These are phyloP conservation scores for Neofusicoccum ribis DNA, from an alignment of 2,329 filamentous ascomycete species.

Conservation along the genomic window DNA sequence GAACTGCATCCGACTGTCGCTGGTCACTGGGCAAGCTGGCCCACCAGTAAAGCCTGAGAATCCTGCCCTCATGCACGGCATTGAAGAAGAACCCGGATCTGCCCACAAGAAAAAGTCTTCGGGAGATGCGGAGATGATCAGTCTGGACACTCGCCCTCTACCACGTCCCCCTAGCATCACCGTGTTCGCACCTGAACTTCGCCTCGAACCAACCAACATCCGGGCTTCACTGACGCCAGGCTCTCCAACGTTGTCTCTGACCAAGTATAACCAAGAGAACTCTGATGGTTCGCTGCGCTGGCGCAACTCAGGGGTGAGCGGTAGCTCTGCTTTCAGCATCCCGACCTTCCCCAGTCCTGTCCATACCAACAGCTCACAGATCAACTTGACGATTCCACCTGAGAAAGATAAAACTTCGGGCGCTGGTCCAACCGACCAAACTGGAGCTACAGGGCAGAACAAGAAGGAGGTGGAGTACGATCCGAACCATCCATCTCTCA, in stretches of 20 bases:
- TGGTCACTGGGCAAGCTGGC: constrained; percentile 44
- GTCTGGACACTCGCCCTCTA: constrained; percentile 25
- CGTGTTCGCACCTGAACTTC: constrained; percentile 38
- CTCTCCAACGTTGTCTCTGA: constrained; percentile 42
- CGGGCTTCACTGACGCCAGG: constrained; percentile 42
- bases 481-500: constrained; percentile 21
- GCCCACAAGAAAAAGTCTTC: background rate
- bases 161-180: constrained; percentile 31
- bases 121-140: constrained; percentile 20
- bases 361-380: background rate
- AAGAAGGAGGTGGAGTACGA: constrained; percentile 23
- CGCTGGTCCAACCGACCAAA: no score
- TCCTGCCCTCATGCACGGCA: constrained; percentile 36
- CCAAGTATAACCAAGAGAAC: constrained; percentile 26
- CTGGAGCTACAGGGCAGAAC: background rate
- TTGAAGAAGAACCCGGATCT: constrained; percentile 38
- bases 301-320: constrained; percentile 28
- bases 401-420: background rate
- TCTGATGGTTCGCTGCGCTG: constrained; percentile 13
- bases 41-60: constrained; percentile 38
- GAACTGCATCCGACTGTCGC: constrained; percentile 48
- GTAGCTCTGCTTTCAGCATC: constrained; percentile 36
- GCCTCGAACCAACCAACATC: constrained; percentile 34
- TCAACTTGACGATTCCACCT: background rate
- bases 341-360: constrained; percentile 36